phyloP scores from a whole-genome alignment of 1,284 basidiomycete species.

The Leccinum subspadiceum region DNA sequence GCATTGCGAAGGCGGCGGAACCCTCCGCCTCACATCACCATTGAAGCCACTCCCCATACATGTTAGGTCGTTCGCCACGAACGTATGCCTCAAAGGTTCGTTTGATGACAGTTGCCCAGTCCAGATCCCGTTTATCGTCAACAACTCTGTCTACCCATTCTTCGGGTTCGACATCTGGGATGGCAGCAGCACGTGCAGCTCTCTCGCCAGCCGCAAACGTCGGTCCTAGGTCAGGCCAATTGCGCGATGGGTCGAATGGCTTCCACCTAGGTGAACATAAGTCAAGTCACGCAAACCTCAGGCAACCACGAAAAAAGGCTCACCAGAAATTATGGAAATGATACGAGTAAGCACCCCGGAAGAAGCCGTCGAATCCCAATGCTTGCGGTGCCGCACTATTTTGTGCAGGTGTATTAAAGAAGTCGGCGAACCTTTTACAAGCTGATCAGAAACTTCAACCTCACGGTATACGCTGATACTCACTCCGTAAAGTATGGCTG shows the following conservation, averaged over 20 bases:
- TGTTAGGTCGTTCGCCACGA: constrained; percentile 84
- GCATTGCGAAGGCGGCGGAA: constrained; percentile 1
- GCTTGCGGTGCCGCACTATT: constrained; percentile 72
- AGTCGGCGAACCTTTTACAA: constrained; percentile 59
- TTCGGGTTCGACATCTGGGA: constrained; percentile 33
- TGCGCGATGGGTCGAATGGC: constrained; percentile 83
- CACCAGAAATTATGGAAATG: constrained; percentile 87
- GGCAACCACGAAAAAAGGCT: constrained; percentile 13
- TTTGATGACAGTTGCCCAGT: constrained; percentile 90
- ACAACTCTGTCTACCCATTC: constrained; percentile 42
- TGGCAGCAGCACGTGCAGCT: constrained; percentile 45
- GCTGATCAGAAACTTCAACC: background rate
- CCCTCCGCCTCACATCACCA: constrained; percentile 44
- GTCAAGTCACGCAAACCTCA: background rate
- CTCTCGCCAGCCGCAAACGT: constrained; percentile 75
- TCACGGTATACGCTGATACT: constrained; percentile 27
- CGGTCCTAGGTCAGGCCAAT: constrained; percentile 88
- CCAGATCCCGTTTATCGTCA: constrained; percentile 70
- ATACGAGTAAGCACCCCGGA: constrained; percentile 82
- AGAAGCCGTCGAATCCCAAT: constrained; percentile 83
- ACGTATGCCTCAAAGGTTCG: constrained; percentile 89
- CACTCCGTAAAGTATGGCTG: constrained; percentile 82
- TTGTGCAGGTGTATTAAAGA: constrained; percentile 75
- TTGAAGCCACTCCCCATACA: constrained; percentile 85
- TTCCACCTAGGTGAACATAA: constrained; percentile 69